Evolutionary conservation across 257 asterid species (phyloP).

Genomic region (Petunia axillaris): DNA sequence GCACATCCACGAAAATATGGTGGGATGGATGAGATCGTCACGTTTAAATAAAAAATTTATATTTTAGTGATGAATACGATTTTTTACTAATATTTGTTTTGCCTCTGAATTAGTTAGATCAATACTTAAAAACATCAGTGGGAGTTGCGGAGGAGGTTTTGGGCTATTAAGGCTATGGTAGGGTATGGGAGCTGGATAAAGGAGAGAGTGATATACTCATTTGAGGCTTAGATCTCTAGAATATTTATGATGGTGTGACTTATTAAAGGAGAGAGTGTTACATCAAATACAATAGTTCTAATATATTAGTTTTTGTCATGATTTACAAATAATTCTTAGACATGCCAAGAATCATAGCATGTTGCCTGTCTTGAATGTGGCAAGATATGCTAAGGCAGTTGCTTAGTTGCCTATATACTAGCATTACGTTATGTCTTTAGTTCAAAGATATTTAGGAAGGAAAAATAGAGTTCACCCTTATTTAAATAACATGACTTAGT

Average conservation of each 20-base stretch:
- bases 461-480: no score
- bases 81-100: no score
- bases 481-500: no score
- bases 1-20: no score
- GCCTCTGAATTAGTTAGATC: no score
- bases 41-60: no score
- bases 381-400: neutral
- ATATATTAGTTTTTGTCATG: neutral
- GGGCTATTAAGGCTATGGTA: slow-evolving; percentile 7
- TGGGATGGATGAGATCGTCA: no score
- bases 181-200: slow-evolving; percentile 32
- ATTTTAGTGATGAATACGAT: no score
- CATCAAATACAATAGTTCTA: neutral
- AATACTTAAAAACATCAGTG: neutral
- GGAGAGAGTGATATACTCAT: slow-evolving; percentile 19
- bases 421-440: neutral
- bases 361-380: slow-evolving; percentile 11
- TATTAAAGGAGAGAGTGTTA: neutral
- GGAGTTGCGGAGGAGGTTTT: neutral
- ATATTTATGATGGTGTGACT: neutral
- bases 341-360: slow-evolving; percentile 21
- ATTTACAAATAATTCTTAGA: slow-evolving; percentile 17
- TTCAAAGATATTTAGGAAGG: neutral
- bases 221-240: neutral
- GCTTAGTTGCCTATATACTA: neutral